phyloP scores from a whole-genome alignment of 768 basidiomycete genomes.

The Lactarius evosmus region DNA sequence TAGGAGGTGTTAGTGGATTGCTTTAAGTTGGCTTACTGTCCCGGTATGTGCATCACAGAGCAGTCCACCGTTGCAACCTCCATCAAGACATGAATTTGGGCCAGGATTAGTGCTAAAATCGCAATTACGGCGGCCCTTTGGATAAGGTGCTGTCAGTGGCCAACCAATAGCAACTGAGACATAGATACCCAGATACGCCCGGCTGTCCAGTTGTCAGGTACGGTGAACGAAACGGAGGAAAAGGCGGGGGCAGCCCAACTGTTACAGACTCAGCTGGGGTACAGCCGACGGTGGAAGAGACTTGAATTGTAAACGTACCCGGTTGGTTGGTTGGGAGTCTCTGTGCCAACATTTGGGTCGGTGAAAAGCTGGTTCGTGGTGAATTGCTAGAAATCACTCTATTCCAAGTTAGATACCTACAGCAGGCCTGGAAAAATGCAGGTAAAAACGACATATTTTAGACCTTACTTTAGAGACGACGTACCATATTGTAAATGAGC shows the following conservation, averaged over 20 bases:
- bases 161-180: background rate
- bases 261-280: background rate
- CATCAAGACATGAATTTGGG: conserved; percentile 37
- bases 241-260: conserved; percentile 35
- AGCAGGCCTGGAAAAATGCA: conserved; percentile 33
- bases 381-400: background rate
- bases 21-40: conserved; percentile 32
- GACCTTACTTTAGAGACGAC: conserved; percentile 16
- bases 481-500: conserved; percentile 44
- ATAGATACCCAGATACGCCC: conserved; percentile 39
- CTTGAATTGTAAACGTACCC: conserved; percentile 26
- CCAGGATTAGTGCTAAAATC: conserved; percentile 37
- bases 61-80: conserved; percentile 42
- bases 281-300: background rate
- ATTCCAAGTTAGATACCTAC: conserved; percentile 24
- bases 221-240: conserved; percentile 33
- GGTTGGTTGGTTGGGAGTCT: conserved; percentile 33
- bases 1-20: background rate
- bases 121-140: conserved; percentile 40
- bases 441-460: background rate
- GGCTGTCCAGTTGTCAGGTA: conserved; percentile 41
- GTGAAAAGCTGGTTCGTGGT: conserved; percentile 33
- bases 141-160: background rate
- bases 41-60: conserved; percentile 38
- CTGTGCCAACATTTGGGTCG: conserved; percentile 35